A percentile compares a stretch with the other conserved stretches of the same genome.
Conservation (phyloP, 192 early-diverging fungal genomes). For the Dissophora ornata region DNA sequence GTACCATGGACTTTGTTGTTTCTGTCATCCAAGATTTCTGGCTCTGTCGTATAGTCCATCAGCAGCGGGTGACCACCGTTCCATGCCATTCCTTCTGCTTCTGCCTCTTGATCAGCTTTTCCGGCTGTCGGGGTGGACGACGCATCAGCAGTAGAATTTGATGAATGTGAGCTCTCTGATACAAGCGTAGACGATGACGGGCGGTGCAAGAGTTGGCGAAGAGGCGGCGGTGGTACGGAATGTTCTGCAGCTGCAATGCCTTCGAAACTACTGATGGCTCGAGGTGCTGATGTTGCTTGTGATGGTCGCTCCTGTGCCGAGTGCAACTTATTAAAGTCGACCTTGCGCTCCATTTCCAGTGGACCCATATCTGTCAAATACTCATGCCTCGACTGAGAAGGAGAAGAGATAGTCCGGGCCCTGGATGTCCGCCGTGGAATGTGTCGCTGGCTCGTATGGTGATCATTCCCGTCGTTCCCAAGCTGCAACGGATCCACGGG, state of each 20-base stretch:
- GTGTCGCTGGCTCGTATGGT: not conserved
- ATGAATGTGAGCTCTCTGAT: constrained; percentile 21
- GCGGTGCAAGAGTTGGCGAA: not conserved
- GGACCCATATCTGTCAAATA: constrained; percentile 41
- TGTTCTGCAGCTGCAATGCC: not conserved
- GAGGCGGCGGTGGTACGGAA: not conserved
- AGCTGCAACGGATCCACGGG: not conserved
- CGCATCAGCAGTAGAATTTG: not conserved
- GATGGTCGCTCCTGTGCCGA: not conserved
- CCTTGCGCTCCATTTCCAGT: constrained; percentile 19
- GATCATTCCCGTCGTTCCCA: not conserved
- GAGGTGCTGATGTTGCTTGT: not conserved
- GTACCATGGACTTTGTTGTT: too few relatives aligned
- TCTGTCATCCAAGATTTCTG: constrained; percentile 5
- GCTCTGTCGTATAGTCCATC: constrained; percentile 27
- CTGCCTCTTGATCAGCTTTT: constrained; percentile 12
- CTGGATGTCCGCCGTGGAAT: constrained; percentile 2
- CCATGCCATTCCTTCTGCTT: constrained; percentile 13
- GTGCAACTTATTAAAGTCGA: constrained; percentile 10
- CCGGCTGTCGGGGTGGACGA: too few relatives aligned
- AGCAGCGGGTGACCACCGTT: constrained; percentile 40
- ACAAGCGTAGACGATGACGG: constrained; percentile 26
- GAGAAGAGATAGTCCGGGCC: not conserved
- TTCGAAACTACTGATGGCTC: not conserved
- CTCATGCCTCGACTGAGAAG: constrained; percentile 11